phyloP scores from a whole-genome alignment of 2,329 filamentous ascomycete genomes.

The Endothia cerciana region DNA sequence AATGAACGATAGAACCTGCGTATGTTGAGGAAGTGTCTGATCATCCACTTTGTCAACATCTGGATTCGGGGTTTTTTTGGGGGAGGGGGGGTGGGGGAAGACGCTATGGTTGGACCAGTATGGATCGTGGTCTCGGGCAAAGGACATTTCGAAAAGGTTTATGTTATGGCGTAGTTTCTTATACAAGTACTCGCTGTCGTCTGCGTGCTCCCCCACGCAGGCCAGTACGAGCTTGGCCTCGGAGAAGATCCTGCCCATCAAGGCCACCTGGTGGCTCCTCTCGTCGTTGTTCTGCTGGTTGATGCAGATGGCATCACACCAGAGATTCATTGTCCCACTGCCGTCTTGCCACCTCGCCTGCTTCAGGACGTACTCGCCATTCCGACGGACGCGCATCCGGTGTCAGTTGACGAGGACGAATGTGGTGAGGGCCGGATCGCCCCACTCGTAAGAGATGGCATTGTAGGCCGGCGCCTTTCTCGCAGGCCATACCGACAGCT shows the following conservation, averaged over 20 bases:
- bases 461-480: neutral
- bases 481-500: neutral
- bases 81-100: too few relatives aligned
- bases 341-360: conserved; percentile 3
- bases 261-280: conserved; percentile 10
- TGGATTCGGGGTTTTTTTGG: too few relatives aligned
- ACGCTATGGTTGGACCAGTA: too few relatives aligned
- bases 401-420: conserved; percentile 5
- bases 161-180: neutral
- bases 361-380: conserved; percentile 19
- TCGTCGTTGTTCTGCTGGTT: conserved; percentile 14
- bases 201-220: conserved; percentile 15
- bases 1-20: neutral
- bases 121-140: too few relatives aligned
- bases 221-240: conserved; percentile 16
- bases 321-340: neutral
- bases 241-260: conserved; percentile 16
- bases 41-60: neutral
- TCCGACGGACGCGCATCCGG: neutral
- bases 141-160: too few relatives aligned
- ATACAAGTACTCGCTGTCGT: conserved; percentile 20
- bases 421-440: neutral
- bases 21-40: neutral
- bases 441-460: conserved; percentile 22
- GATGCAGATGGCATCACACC: conserved; percentile 25